phyloP scores from a whole-genome alignment of 75 land plant genomes.

The Ceratopteris richardii region DNA sequence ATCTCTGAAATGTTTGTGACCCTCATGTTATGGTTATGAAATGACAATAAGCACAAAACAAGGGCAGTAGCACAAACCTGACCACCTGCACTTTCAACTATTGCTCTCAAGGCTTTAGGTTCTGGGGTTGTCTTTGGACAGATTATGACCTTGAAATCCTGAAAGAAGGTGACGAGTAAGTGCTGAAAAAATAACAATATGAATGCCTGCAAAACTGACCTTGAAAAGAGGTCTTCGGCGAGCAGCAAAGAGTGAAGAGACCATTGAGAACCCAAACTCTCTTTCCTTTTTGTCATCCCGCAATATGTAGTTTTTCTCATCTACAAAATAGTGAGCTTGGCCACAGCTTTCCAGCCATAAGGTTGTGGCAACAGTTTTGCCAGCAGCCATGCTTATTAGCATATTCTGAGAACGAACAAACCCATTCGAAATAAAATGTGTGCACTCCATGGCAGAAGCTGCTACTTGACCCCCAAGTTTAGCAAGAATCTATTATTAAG shows the following conservation, averaged over 20 bases:
- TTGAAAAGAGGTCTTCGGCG: conserved; percentile 58
- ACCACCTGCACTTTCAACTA: conserved; percentile 78
- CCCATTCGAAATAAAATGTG: conserved; percentile 81
- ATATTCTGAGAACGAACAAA: conserved; percentile 90
- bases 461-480: conserved; percentile 48
- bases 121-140: conserved; percentile 65
- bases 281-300: conserved; percentile 80
- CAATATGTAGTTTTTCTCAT: conserved; percentile 69
- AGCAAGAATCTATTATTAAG: conserved; percentile 58
- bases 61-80: conserved; percentile 45
- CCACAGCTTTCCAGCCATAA: conserved; percentile 86
- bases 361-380: conserved; percentile 75
- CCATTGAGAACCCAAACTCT: conserved; percentile 88
- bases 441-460: conserved; percentile 56
- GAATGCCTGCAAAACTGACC: conserved; percentile 19
- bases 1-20: no score
- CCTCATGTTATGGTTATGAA: no score
- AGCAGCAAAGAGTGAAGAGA: conserved; percentile 58
- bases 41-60: no score
- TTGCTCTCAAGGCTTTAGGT: conserved; percentile 36
- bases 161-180: conserved; percentile 4
- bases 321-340: conserved; percentile 58
- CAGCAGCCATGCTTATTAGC: conserved; percentile 80
- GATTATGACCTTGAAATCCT: conserved; percentile 53
- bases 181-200: not conserved